A percentile compares a stretch with the other conserved stretches of the same genome.
phyloP scores from a whole-genome alignment of 73 alveolate species.

The Urostyla sp. region DNA sequence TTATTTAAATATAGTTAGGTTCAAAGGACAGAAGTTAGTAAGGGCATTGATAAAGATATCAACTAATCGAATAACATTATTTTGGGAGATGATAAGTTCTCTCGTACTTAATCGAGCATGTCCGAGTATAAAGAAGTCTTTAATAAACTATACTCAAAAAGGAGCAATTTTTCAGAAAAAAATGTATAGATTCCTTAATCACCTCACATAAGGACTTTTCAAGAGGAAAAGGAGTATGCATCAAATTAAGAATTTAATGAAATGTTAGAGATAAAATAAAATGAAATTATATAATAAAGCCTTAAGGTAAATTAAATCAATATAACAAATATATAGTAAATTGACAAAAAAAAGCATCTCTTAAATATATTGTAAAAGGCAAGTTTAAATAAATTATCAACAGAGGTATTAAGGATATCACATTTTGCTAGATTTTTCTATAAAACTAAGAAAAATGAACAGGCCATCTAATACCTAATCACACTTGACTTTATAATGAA shows the following conservation, averaged over 20 bases:
- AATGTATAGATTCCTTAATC: too few species aligned
- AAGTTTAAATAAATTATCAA: slow-evolving; percentile 46
- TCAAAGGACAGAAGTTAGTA: too few species aligned
- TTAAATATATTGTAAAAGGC: slow-evolving; percentile 32
- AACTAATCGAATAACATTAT: too few species aligned
- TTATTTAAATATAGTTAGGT: too few species aligned
- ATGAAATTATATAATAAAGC: slow-evolving; percentile 39
- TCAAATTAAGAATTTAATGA: not conserved
- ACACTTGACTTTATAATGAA: slow-evolving; percentile 65
- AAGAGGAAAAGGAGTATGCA: not conserved
- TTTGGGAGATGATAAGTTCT: too few species aligned
- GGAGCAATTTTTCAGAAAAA: too few species aligned
- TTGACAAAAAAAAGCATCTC: slow-evolving; percentile 63
- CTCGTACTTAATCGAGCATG: too few species aligned
- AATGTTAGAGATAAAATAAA: slow-evolving; percentile 33
- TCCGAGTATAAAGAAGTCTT: too few species aligned
- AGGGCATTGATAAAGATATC: too few species aligned
- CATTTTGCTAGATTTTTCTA: slow-evolving; percentile 41
- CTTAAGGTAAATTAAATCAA: not conserved
- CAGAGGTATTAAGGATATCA: slow-evolving; percentile 50
- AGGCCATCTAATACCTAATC: slow-evolving; percentile 42
- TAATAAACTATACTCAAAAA: too few species aligned
- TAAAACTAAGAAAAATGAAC: not conserved
- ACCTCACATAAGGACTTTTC: not conserved
- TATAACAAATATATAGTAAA: not conserved